Evolutionary conservation across 768 basidiomycete species (phyloP), one percentile per base, ranked within the genome.

Genomic region (Guyanaporus albipodus): DNA sequence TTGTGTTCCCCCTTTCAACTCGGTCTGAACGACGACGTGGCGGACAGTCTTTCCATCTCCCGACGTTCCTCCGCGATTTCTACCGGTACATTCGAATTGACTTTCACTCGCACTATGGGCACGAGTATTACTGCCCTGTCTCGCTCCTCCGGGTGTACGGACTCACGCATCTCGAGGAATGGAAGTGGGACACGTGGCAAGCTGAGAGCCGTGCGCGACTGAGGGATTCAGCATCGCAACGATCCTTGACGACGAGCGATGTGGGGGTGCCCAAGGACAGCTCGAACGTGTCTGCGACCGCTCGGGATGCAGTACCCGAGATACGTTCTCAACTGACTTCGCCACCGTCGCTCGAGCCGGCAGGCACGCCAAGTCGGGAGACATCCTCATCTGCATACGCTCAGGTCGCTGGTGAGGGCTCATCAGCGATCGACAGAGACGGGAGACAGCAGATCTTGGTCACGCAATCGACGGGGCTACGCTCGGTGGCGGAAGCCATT

Each of bases 121-220:
- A 80, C 58, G 96, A 99, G 66, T 98, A 87, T 69, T 98, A 93
- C 63, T 99, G 96, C 59, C 96, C 96, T 0, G 75, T 98, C 15
- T 93, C 90, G 0, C 78, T 97, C 1, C 76, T 98, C 15, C 84
- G 92, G 23, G 92, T 96, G 1, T 98, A 93, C 52, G 96, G 96
- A 6, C 81, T 95, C 44, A 97, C 93, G 2, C 93, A 98, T 69
- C 82, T 98, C 53, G 94, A 98, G 52, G 82, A 93, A 57, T 98
- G 89, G 82, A 94, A 95, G 57, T 88, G 91, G 86, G 89, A 91
- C 39, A 73, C 73, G 6, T 91, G 88, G 87, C 80, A 87, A 55
- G 76, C 73, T 4, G 85, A 87, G 60, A 85, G 85, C 53, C 72
- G 65, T 31, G 72, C 72, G 1, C 76, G 76, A 44, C 60, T 64